Percentiles rank a stretch among this genome's conserved stretches.
phyloP scores from a whole-genome alignment of 345 rosid genomes.

The Cochlearia excelsa region DNA sequence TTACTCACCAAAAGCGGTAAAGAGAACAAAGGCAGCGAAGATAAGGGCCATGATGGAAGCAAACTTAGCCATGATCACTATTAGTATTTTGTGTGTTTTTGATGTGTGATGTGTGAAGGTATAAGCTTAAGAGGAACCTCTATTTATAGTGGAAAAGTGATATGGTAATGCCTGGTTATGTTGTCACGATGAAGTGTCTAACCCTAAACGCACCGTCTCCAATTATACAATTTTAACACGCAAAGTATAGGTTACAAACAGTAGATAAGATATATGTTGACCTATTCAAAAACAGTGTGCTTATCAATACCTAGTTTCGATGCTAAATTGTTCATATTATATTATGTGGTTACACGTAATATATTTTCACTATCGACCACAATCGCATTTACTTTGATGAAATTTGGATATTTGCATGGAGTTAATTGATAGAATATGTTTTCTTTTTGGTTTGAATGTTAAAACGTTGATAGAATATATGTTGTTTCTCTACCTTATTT shows the following conservation, averaged over 20 bases:
- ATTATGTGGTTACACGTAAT: background rate
- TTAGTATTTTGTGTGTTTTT: background rate
- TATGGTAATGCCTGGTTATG: too few relatives aligned
- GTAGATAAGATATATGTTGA: background rate
- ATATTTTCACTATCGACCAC: too few relatives aligned
- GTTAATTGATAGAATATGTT: too few relatives aligned
- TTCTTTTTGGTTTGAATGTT: too few relatives aligned
- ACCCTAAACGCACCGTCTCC: background rate
- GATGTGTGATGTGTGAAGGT: slow-evolving; percentile 8
- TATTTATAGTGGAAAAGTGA: slow-evolving; percentile 3
- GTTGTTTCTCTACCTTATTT: too few relatives aligned
- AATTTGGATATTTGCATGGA: too few relatives aligned
- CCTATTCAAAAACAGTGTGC: slow-evolving; percentile 14
- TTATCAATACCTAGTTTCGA: slow-evolving; percentile 7
- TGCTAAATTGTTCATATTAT: background rate
- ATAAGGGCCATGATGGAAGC: slow-evolving; percentile 18
- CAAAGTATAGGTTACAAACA: background rate
- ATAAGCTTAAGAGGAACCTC: slow-evolving; percentile 15
- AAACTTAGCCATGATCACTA: slow-evolving; percentile 30
- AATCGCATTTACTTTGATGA: too few relatives aligned
- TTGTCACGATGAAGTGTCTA: background rate
- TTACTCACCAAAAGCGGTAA: slow-evolving; percentile 29
- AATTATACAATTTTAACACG: slow-evolving; percentile 8
- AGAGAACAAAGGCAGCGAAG: slow-evolving; percentile 24
- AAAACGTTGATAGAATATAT: too few relatives aligned